Evolutionary conservation across 2,329 filamentous ascomycete species (phyloP).

Genomic region (Colletotrichum noveboracense): DNA sequence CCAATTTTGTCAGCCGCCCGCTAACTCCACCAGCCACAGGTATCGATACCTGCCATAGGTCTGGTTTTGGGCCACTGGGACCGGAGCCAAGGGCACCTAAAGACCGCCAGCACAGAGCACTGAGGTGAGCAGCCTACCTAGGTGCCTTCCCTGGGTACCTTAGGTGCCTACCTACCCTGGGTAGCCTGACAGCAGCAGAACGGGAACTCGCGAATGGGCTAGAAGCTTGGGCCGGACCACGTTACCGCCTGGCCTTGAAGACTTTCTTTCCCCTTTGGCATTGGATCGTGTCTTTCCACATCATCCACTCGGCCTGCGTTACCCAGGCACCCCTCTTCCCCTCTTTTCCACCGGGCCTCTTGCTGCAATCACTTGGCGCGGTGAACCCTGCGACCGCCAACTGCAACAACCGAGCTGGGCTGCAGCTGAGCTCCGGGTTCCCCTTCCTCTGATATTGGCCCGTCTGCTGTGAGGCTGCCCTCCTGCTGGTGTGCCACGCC

Average conservation of each 20-base stretch:
- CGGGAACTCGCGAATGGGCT: background rate
- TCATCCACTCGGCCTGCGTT: background rate
- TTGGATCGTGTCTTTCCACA: background rate
- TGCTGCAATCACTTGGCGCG: slow-evolving; percentile 8
- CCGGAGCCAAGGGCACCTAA: background rate
- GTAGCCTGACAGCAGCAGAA: background rate
- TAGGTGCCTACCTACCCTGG: background rate
- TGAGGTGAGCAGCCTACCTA: background rate
- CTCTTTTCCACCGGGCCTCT: slow-evolving; percentile 12
- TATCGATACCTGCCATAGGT: slow-evolving; percentile 20
- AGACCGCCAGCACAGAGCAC: background rate
- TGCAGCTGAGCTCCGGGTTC: background rate
- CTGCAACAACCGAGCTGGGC: background rate
- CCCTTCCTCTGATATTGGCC: background rate
- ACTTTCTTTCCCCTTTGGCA: background rate
- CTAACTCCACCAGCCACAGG: slow-evolving; percentile 23
- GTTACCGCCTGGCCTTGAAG: background rate
- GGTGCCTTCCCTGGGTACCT: background rate
- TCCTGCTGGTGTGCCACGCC: background rate
- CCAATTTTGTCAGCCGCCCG: slow-evolving; percentile 26
- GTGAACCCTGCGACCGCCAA: slow-evolving; percentile 13
- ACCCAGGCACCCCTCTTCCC: slow-evolving; percentile 6
- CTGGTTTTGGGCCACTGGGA: background rate
- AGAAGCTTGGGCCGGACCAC: slow-evolving; percentile 5
- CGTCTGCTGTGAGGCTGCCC: background rate